phyloP scores from a whole-genome alignment of 2,329 filamentous ascomycete genomes.

The Amauroascus verrucosus region DNA sequence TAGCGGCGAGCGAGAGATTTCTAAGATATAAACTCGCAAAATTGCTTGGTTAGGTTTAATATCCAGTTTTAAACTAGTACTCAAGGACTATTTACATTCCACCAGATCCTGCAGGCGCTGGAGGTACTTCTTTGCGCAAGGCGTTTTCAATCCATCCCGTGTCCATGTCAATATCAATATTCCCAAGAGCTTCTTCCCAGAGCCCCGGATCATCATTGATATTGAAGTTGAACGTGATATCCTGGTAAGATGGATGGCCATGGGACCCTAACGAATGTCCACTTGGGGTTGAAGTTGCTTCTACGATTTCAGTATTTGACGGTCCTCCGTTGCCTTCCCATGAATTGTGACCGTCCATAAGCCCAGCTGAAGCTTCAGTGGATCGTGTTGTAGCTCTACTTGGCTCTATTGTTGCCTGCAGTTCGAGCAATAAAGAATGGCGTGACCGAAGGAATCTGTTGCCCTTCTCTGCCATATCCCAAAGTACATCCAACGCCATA shows the following conservation, averaged over 20 bases:
- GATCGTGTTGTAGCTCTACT: neutral
- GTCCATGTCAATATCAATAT: slow-evolving; percentile 35
- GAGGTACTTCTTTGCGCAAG: neutral
- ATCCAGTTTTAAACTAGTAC: neutral
- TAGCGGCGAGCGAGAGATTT: no score
- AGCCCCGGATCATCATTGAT: slow-evolving; percentile 32
- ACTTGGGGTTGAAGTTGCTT: slow-evolving; percentile 11
- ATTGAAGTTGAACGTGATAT: slow-evolving; percentile 25
- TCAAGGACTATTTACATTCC: neutral
- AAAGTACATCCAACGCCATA: slow-evolving; percentile 38
- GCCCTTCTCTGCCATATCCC: slow-evolving; percentile 44
- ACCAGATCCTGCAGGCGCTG: neutral
- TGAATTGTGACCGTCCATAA: neutral
- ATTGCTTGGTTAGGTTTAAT: no score
- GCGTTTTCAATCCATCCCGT: slow-evolving; percentile 25
- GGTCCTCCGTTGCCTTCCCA: neutral
- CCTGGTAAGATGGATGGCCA: slow-evolving; percentile 18
- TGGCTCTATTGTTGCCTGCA: slow-evolving; percentile 26
- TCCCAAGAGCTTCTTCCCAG: slow-evolving; percentile 35
- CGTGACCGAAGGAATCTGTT: slow-evolving; percentile 42
- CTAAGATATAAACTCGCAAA: no score
- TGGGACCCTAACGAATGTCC: slow-evolving; percentile 19
- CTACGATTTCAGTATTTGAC: neutral
- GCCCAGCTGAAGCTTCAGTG: neutral
- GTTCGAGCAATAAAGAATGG: slow-evolving; percentile 30